Base-by-base conservation (phyloP, 2,329 filamentous ascomycete species). In the Dactylellina sp. region DNA sequence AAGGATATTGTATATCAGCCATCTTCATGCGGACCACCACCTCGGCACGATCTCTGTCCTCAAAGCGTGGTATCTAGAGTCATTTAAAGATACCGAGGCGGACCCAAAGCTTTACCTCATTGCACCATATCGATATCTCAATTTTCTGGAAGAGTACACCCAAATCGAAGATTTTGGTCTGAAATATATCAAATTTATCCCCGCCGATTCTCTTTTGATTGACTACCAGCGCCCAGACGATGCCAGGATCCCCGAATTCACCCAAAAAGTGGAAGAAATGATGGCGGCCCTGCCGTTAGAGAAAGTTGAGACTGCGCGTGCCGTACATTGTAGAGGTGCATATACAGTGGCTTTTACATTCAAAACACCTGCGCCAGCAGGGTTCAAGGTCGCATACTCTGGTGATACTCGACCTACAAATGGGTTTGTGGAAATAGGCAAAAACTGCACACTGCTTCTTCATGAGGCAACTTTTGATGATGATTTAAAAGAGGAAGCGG, bases 391-490 rank as follows among this genome's bases (percentile, higher is more conserved):
- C 66, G 92, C 92, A 49, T 99, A 97, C 82, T 96, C 92, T 2
- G 95, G 95, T 64, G 95, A 99, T 83, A 98, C 94, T 80, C 87
- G 95, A 5, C 95, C 95, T 0, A 92, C 88, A 2, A 78, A 82
- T 1, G 79, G 82, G 0, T 97, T 99, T 79, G 87, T 88, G 0
- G 77, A 81, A 11, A 90, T 94, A 56, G 96, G 91, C 49, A 83
- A 83, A 49, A 89, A 88, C 75, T 89, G 90, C 1, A 96, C 94
- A 12, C 85, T 99, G 5, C 87, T 97, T 3, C 88, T 99, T 64
- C 95, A 99, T 83, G 95, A 99, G 84, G 93, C 93, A 75, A 99
- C 95, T 0, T 98, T 99, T 79, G 92, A 95, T 77, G 92, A 97
- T 79, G 91, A 95, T 78, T 86, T 97, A 77, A 78, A 81, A 40